phyloP scores from a whole-genome alignment of 345 rosid genomes.

The Gossypium anomalum region DNA sequence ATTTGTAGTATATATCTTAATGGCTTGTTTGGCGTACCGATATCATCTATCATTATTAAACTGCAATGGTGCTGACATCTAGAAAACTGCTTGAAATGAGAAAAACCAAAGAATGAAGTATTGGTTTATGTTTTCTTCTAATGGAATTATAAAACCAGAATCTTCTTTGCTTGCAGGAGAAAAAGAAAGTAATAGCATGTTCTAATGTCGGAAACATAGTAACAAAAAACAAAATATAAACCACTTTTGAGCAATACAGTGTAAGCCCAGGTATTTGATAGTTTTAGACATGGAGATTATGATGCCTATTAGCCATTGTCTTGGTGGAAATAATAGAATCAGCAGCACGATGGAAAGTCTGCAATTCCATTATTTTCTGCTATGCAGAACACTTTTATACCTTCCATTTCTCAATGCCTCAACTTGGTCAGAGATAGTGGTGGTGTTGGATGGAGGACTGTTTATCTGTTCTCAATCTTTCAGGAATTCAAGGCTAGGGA shows the following conservation, averaged over 20 bases:
- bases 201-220: conserved; percentile 12
- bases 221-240: conserved; percentile 7
- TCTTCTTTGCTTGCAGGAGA: background rate
- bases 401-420: conserved; percentile 78
- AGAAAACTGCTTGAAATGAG: too few relatives aligned
- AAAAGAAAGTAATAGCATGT: background rate
- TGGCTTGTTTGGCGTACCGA: too few relatives aligned
- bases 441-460: conserved; percentile 83
- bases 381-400: conserved; percentile 73
- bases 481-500: conserved; percentile 76
- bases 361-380: conserved; percentile 57
- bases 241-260: background rate
- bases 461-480: conserved; percentile 70
- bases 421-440: conserved; percentile 66
- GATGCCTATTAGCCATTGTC: conserved; percentile 33
- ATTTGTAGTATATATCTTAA: background rate
- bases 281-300: conserved; percentile 19
- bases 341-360: conserved; percentile 80
- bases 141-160: background rate
- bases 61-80: too few relatives aligned
- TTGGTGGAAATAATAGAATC: conserved; percentile 78
- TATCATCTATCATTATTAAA: background rate
- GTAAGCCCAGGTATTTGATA: background rate
- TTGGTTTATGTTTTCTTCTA: too few relatives aligned
- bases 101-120: too few relatives aligned